phyloP scores from a whole-genome alignment of 441 rosid species.

The Eruca vesicaria region DNA sequence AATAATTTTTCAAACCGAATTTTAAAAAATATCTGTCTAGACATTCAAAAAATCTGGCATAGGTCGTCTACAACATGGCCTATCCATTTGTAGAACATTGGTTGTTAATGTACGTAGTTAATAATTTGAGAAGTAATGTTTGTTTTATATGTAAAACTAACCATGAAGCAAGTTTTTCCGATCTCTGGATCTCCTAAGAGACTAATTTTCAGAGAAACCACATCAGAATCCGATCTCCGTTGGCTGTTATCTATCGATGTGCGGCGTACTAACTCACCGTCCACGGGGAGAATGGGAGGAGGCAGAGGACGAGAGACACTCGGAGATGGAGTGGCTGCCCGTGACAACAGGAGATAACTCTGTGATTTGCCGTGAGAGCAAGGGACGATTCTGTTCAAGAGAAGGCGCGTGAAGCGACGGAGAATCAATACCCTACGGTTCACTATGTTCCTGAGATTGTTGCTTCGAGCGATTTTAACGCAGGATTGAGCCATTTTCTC shows the following conservation, averaged over 20 bases:
- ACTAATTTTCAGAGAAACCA: slow-evolving; percentile 79
- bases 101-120: too few species aligned
- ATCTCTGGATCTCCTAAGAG: slow-evolving; percentile 72
- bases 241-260: slow-evolving; percentile 8
- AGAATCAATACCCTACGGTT: slow-evolving; percentile 52
- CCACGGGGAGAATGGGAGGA: slow-evolving; percentile 6
- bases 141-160: neutral
- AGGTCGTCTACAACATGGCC: too few species aligned
- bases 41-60: too few species aligned
- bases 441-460: slow-evolving; percentile 41
- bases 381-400: slow-evolving; percentile 44
- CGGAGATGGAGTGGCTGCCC: slow-evolving; percentile 30
- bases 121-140: too few species aligned
- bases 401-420: slow-evolving; percentile 52
- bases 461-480: slow-evolving; percentile 34
- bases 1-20: too few species aligned
- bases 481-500: slow-evolving; percentile 29
- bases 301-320: slow-evolving; percentile 12
- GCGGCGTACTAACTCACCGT: slow-evolving; percentile 13
- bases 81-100: too few species aligned
- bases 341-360: slow-evolving; percentile 44
- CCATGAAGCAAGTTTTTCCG: slow-evolving; percentile 70
- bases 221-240: slow-evolving; percentile 52
- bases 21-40: too few species aligned
- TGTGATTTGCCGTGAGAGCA: slow-evolving; percentile 55